Conservation (phyloP, 192 early-diverging fungal genomes). For the Coemansia sp. region DNA sequence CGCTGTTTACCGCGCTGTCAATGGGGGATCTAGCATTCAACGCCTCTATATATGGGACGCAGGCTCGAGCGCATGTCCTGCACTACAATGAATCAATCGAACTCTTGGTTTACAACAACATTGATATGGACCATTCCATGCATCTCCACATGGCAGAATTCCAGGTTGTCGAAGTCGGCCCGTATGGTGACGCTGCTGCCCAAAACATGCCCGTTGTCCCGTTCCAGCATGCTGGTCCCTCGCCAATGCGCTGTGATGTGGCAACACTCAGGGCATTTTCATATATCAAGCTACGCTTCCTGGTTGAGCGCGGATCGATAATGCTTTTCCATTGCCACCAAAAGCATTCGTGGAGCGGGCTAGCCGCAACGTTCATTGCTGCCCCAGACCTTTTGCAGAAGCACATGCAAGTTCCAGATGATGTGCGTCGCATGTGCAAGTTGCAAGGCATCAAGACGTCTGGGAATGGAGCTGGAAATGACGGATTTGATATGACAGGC, state of each 20-base stretch:
- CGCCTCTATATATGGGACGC: not conserved
- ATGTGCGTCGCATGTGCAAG: not conserved
- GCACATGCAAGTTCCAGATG: not conserved
- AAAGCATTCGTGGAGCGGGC: no score
- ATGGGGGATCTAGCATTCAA: not conserved
- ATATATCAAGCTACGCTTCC: conserved; percentile 1
- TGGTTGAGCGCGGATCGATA: not conserved
- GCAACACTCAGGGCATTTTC: not conserved
- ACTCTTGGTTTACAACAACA: conserved; percentile 3
- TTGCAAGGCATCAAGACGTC: not conserved
- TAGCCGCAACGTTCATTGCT: not conserved
- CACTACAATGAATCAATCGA: not conserved
- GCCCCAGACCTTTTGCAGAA: not conserved
- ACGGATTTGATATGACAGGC: no score
- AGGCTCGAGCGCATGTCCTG: conserved; percentile 3
- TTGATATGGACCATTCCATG: conserved; percentile 4
- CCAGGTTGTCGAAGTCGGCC: conserved; percentile 18
- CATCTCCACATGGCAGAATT: conserved; percentile 10
- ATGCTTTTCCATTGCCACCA: not conserved
- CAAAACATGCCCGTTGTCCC: not conserved
- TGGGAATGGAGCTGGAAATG: not conserved
- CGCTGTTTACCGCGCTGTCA: conserved; percentile 2
- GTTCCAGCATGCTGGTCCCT: conserved; percentile 40
- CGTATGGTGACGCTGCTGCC: not conserved
- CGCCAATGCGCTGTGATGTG: conserved; percentile 53